phyloP scores from a whole-genome alignment of 768 basidiomycete genomes.

The Cytidiella melzeri region DNA sequence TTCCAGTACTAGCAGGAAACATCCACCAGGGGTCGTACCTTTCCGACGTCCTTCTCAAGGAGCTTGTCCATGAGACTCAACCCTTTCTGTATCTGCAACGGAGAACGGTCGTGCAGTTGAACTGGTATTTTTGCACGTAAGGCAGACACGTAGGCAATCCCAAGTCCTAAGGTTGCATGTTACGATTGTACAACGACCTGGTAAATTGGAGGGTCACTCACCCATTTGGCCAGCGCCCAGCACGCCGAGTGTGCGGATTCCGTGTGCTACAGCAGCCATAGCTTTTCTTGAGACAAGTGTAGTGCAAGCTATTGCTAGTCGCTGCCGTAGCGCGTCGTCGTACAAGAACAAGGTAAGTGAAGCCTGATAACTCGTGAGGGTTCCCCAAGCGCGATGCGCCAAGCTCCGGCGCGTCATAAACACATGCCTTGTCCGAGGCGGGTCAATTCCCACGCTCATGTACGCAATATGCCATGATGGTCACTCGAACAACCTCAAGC shows the following conservation, averaged over 20 bases:
- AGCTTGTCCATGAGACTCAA: constrained; percentile 73
- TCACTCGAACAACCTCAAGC: no score
- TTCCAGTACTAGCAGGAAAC: no score
- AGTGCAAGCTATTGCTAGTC: no score
- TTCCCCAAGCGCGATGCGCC: background rate
- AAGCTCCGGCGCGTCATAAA: background rate
- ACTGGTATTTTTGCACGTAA: constrained; percentile 83
- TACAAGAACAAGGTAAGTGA: background rate
- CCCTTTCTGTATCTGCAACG: constrained; percentile 67
- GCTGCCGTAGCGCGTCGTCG: no score
- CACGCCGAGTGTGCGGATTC: constrained; percentile 69
- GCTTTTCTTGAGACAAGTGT: no score
- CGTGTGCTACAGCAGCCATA: constrained; percentile 46
- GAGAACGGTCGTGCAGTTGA: constrained; percentile 75
- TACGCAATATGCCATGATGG: no score
- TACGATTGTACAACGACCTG: no score
- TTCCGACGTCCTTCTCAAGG: constrained; percentile 83
- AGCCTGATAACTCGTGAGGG: background rate
- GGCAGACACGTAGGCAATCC: constrained; percentile 85
- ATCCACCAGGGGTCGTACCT: constrained; percentile 34
- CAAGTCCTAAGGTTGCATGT: constrained; percentile 50
- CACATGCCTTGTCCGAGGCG: background rate
- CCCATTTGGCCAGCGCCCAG: constrained; percentile 82
- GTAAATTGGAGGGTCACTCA: constrained; percentile 15
- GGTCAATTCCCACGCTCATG: background rate